phyloP scores from a whole-genome alignment of 2,329 filamentous ascomycete genomes.

The Emergomyces pasteurianus region DNA sequence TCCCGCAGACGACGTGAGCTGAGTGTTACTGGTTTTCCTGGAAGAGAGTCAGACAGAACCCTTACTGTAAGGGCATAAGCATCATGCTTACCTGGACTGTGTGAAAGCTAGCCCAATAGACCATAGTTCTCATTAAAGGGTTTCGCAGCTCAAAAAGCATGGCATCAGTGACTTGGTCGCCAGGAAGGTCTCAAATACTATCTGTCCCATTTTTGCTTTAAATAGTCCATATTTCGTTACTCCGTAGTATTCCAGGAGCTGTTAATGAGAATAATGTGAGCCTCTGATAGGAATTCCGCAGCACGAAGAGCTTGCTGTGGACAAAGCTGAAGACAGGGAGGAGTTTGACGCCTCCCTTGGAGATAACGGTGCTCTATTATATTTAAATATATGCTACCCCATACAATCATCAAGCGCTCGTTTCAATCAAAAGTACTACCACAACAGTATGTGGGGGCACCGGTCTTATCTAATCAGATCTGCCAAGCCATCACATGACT shows the following conservation, averaged over 20 bases:
- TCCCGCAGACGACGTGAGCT: conserved; percentile 5
- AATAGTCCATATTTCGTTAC: not conserved
- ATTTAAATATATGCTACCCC: not conserved
- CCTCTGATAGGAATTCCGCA: not conserved
- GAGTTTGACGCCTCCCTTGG: too few relatives aligned
- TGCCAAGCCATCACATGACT: not conserved
- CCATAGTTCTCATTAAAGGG: conserved; percentile 27
- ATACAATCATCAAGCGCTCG: too few relatives aligned
- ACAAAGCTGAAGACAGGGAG: too few relatives aligned
- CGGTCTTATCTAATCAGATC: not conserved
- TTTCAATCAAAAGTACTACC: too few relatives aligned
- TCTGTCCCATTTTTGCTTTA: not conserved
- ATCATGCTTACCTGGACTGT: conserved; percentile 14
- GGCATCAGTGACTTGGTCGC: conserved; percentile 21
- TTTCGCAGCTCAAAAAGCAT: conserved; percentile 26
- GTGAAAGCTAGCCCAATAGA: conserved; percentile 17
- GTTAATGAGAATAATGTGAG: not conserved
- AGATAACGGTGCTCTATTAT: too few relatives aligned
- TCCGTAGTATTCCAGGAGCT: not conserved
- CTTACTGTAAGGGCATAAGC: conserved; percentile 17
- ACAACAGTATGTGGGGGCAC: too few relatives aligned
- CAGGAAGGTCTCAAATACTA: conserved; percentile 17
- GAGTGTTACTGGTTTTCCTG: conserved; percentile 8
- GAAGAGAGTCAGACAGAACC: conserved; percentile 23
- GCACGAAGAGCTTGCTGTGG: not conserved